Evolutionary conservation across 768 basidiomycete genomes (phyloP), one percentile per base, ranked within the genome.

Genomic region (Zangia roseola): DNA sequence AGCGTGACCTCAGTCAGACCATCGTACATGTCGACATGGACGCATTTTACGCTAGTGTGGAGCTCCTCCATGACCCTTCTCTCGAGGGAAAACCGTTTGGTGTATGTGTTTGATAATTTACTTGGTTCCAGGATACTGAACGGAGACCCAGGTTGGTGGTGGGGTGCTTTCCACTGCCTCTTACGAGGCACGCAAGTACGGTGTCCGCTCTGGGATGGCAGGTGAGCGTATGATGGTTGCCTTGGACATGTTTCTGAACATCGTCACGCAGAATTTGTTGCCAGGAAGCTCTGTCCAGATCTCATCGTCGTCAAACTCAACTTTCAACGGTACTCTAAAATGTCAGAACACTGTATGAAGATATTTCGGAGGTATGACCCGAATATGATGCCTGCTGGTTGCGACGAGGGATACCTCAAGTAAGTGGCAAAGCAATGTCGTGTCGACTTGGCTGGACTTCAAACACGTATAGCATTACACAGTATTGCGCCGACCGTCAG

Each of bases 11-110:
- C 24, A 78, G 79, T 3, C 90, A 94, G 65, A 78, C 71, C 17
- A 90, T 99, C 51, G 89, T 97, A 6, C 94, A 98, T 62, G 84
- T 97, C 25, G 97, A 99, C 61, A 93, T 94, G 83, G 95, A 97
- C 65, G 91, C 92, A 4, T 97, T 95, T 70, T 94, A 79, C 55
- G 88, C 89, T 10, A 88, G 77, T 41, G 89, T 91, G 1, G 91
- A 93, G 63, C 68, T 86, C 1, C 74, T 88, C 19, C 72, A 83
- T 55, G 69, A 87, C 55, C 84, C 83, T 14, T 70, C 70, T 56
- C 80, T 88, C 31, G 70, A 74, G 26, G 86, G 81, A 17, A 91
- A 89, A 57, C 77, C 89, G 1, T 91, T 91, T 61, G 88, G 77
- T 23, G 89, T 88, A 59, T 24, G 74, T 65, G 30, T 13, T 40